Evolutionary conservation across 2,329 filamentous ascomycete species (phyloP), one percentile per base, ranked within the genome.

Genomic region (Stagonosporopsis chrysanthemi): DNA sequence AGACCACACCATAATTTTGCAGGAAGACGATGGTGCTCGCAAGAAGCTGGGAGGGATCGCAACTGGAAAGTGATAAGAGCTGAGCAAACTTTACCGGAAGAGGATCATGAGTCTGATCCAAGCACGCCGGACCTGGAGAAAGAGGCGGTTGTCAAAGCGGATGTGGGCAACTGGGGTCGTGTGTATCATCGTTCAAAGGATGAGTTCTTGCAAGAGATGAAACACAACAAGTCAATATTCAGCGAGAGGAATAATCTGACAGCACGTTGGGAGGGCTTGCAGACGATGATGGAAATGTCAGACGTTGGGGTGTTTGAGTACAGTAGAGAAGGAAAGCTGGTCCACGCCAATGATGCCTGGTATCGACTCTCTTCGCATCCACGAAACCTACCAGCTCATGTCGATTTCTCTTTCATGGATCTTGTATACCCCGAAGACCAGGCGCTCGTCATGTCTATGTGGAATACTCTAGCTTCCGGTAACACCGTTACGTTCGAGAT

Each of bases 251-350:
- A 56, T 3, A 65, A 69, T 31, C 50, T 70, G 6, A 53, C 46
- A 17, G 67, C 66, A 2, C 62, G 65, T 14, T 71, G 66, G 68
- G 66, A 70, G 43, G 64, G 64, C 6, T 48, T 74, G 12, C 67
- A 70, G 35, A 68, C 62, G 0, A 74, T 73, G 70, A 72, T 74
- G 70, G 71, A 73, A 29, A 73, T 73, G 72, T 70, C 61, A 29
- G 72, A 74, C 49, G 69, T 74, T n/a, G 71, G 72, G 6, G 68
- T 72, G 1, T 74, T 74, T 24, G 72, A 74, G 40, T 73, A 70
- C 36, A 61, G 66, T 11, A 49, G 63, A 19, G 47, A 58, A 28
- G 72, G 71, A 9, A 65, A 61, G 19, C 38, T 74, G 2, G 52
- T 71, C 5, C 66, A 72, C 42, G 72, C 69, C 17, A 74, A 73